These are phyloP conservation scores for Tolypocladium ophioglossoides DNA, from an alignment of 2,329 filamentous ascomycete genomes.

Conservation along the genomic window DNA sequence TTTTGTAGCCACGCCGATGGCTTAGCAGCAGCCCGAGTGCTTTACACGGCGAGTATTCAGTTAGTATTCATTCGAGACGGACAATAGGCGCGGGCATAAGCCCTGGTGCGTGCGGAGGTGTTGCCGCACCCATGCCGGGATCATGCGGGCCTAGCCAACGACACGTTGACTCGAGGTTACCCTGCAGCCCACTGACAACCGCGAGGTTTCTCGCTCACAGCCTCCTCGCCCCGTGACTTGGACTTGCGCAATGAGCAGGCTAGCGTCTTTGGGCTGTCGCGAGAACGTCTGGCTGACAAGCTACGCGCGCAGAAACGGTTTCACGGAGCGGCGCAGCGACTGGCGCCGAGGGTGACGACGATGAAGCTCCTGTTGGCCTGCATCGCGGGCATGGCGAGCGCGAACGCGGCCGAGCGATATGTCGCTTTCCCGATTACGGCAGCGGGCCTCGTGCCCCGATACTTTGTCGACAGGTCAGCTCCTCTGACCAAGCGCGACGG, in stretches of 20 bases:
- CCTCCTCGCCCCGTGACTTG: neutral
- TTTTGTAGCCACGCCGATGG: neutral
- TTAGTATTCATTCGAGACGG: neutral
- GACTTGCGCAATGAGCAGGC: neutral
- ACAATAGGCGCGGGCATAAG: neutral
- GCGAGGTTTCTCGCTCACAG: neutral
- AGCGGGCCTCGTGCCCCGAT: neutral
- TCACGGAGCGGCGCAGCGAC: neutral
- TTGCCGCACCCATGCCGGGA: neutral
- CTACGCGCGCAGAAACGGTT: neutral
- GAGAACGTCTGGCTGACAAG: neutral
- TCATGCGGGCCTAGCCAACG: neutral
- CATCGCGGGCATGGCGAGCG: neutral
- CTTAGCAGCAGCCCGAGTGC: neutral
- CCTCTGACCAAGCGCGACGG: constrained; percentile 16
- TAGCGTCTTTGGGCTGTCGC: neutral
- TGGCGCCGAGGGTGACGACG: neutral
- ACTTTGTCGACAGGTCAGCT: constrained; percentile 13
- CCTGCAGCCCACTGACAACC: neutral
- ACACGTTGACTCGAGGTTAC: neutral
- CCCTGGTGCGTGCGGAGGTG: neutral
- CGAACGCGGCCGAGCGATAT: neutral
- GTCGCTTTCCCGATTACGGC: neutral
- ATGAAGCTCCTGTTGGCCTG: neutral
- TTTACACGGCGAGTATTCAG: neutral